These are phyloP conservation scores for Vicia villosa DNA, from an alignment of 306 rosid species.

Conservation along the genomic window DNA sequence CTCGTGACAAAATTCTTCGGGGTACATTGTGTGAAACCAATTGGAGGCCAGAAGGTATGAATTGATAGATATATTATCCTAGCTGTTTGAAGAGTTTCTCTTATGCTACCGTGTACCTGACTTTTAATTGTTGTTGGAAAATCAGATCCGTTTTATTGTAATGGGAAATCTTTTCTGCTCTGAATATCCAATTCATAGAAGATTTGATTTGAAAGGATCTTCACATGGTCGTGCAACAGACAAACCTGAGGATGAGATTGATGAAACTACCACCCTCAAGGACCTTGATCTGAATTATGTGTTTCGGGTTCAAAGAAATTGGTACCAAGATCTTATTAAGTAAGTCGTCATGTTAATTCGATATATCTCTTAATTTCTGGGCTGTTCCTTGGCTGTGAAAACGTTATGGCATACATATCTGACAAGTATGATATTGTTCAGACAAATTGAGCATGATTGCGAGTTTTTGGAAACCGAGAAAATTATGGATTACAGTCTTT, in stretches of 20 bases:
- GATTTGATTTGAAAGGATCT: slow-evolving; percentile 96
- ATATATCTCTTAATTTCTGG: background rate
- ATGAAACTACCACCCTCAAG: slow-evolving; percentile 96
- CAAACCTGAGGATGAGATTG: slow-evolving; percentile 89
- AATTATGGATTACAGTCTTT: slow-evolving; percentile 97
- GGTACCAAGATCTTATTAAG: slow-evolving; percentile 83
- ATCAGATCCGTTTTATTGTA: slow-evolving; percentile 89
- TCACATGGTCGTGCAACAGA: slow-evolving; percentile 96
- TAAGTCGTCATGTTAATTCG: slow-evolving; percentile 43
- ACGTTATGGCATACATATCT: slow-evolving; percentile 10
- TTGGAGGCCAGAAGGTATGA: slow-evolving; percentile 91
- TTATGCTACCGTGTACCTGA: slow-evolving; percentile 16
- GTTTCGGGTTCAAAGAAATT: slow-evolving; percentile 72
- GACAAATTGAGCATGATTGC: slow-evolving; percentile 92
- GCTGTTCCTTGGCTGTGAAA: slow-evolving; percentile 1
- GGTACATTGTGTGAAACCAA: slow-evolving; percentile 96
- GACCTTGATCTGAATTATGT: slow-evolving; percentile 95
- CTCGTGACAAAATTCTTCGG: slow-evolving; percentile 92
- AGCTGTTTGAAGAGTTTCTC: slow-evolving; percentile 18
- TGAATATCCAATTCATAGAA: slow-evolving; percentile 87
- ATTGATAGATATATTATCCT: slow-evolving; percentile 9
- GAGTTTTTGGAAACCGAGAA: slow-evolving; percentile 95
- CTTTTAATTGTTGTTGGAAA: slow-evolving; percentile 28
- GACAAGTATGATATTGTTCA: slow-evolving; percentile 42
- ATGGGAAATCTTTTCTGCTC: slow-evolving; percentile 99